Percentiles rank a stretch among this genome's conserved stretches.
phyloP scores from a whole-genome alignment of 2,329 filamentous ascomycete genomes.

The Pleoardoris graminearum region DNA sequence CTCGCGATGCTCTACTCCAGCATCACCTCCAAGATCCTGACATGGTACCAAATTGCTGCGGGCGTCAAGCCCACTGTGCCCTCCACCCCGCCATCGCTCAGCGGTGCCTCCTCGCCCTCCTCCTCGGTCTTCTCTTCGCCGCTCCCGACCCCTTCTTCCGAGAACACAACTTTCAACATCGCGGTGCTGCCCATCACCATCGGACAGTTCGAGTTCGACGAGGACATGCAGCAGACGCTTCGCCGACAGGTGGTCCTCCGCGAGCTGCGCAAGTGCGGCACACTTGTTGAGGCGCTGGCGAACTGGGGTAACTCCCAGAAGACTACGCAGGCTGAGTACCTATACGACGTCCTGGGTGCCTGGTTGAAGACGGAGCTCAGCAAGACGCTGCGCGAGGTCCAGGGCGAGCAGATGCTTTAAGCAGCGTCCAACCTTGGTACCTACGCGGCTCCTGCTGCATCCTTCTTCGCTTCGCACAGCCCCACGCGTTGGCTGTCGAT shows the following conservation, averaged over 20 bases:
- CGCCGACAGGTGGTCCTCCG: slow-evolving; percentile 31
- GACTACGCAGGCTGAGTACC: slow-evolving; percentile 31
- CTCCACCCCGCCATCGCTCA: slow-evolving; percentile 16
- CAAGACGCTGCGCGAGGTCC: slow-evolving; percentile 33
- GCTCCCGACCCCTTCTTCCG: slow-evolving; percentile 19
- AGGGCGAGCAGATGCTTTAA: slow-evolving; percentile 16
- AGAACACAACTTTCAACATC: slow-evolving; percentile 25
- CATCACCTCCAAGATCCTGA: slow-evolving; percentile 38
- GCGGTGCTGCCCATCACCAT: slow-evolving; percentile 31
- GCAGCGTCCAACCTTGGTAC: not conserved
- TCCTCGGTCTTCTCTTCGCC: slow-evolving; percentile 25
- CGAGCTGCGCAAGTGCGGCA: slow-evolving; percentile 34
- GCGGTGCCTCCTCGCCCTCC: slow-evolving; percentile 19
- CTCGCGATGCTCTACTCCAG: slow-evolving; percentile 42
- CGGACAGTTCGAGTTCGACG: slow-evolving; percentile 33
- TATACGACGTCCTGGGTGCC: slow-evolving; percentile 37
- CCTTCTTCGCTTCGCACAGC: not conserved
- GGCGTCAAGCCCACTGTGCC: slow-evolving; percentile 24
- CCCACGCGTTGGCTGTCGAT: not conserved
- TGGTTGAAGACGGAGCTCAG: slow-evolving; percentile 40
- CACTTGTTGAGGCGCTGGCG: slow-evolving; percentile 35
- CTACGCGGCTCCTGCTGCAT: not conserved
- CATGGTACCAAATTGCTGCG: slow-evolving; percentile 39
- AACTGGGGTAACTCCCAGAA: slow-evolving; percentile 28
- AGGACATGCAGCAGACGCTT: slow-evolving; percentile 30